phyloP scores from a whole-genome alignment of 2,329 filamentous ascomycete species.

The Apiospora koreana region DNA sequence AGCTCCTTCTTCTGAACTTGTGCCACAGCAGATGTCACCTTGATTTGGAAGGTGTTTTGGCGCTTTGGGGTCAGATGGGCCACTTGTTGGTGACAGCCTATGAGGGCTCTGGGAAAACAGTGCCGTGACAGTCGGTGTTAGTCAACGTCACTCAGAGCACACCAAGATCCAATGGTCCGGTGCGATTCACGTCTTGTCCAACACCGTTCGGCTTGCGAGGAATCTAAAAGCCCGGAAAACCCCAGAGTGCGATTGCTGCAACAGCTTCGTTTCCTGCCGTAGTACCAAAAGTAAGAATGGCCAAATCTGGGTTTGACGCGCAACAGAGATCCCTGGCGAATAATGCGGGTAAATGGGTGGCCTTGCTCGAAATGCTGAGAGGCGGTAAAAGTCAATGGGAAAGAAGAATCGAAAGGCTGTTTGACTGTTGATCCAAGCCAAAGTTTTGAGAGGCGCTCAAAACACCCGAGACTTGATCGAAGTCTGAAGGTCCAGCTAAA shows the following conservation, averaged over 20 bases:
- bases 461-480: background rate
- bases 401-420: background rate
- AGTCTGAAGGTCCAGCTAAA: background rate
- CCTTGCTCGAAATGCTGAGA: background rate
- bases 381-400: background rate
- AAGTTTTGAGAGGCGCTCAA: background rate
- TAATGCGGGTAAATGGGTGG: conserved; percentile 2
- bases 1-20: background rate
- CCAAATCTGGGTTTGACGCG: background rate
- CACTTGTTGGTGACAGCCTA: conserved; percentile 25
- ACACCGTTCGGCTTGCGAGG: background rate
- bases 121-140: background rate
- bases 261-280: conserved; percentile 4
- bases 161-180: background rate
- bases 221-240: background rate
- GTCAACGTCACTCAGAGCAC: background rate
- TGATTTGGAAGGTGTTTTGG: conserved; percentile 33
- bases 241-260: background rate
- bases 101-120: conserved; percentile 16
- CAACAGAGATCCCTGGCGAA: background rate
- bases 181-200: background rate
- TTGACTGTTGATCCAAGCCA: conserved; percentile 5
- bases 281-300: background rate
- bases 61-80: conserved; percentile 16
- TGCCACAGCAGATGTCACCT: conserved; percentile 24